These are phyloP conservation scores for Ophidiomyces ophidiicola DNA, from an alignment of 2,329 filamentous ascomycete species.

Conservation along the genomic window DNA sequence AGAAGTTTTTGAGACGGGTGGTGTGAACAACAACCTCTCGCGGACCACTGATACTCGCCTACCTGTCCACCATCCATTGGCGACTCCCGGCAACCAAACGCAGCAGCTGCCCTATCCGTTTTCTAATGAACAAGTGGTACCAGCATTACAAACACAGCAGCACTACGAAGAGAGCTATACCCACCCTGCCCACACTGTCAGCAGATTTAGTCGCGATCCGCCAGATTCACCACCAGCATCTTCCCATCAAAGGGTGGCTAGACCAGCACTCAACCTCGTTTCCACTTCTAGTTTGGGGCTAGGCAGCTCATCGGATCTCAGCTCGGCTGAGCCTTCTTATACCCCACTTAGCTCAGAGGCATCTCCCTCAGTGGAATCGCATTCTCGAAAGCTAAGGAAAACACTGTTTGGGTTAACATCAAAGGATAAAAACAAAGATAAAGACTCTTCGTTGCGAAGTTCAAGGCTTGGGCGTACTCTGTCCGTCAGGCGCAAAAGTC, in stretches of 20 bases:
- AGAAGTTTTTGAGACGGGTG: constrained; percentile 11
- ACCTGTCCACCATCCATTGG: constrained; percentile 10
- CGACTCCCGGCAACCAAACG: neutral
- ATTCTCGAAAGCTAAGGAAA: constrained; percentile 15
- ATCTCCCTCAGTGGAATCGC: constrained; percentile 13
- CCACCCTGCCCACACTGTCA: constrained; percentile 12
- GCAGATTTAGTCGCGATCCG: constrained; percentile 2
- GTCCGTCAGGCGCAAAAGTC: constrained; percentile 20
- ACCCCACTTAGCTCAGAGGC: constrained; percentile 12
- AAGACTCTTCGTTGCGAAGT: constrained; percentile 8
- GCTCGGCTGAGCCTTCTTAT: constrained; percentile 11
- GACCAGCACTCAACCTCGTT: constrained; percentile 13
- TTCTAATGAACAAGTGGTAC: constrained; percentile 3
- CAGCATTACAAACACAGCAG: constrained; percentile 10
- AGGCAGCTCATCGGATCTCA: constrained; percentile 7
- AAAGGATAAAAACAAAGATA: constrained; percentile 14
- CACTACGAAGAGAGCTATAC: constrained; percentile 12
- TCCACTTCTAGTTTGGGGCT: constrained; percentile 4
- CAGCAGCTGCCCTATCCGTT: constrained; percentile 2
- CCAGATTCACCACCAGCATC: constrained; percentile 6
- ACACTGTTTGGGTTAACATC: constrained; percentile 20
- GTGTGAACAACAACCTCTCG: constrained; percentile 1
- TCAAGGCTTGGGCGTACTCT: constrained; percentile 19
- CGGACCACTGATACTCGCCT: constrained; percentile 3
- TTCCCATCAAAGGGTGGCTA: neutral